A percentile compares a stretch with the other conserved stretches of the same genome.
phyloP scores from a whole-genome alignment of 441 rosid genomes.

The Pelargonium myrrhifolium region DNA sequence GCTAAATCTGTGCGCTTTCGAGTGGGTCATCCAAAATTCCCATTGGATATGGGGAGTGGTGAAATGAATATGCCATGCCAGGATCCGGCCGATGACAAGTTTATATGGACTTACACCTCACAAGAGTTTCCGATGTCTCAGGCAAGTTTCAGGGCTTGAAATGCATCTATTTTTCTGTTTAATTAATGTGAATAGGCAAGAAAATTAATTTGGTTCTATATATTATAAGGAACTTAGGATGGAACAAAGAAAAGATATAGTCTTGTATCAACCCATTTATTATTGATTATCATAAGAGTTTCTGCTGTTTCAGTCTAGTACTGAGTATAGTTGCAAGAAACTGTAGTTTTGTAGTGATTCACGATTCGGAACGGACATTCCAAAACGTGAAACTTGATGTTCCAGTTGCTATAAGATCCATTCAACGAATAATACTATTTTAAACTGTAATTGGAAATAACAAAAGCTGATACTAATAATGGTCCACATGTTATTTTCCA shows the following conservation, averaged over 20 bases:
- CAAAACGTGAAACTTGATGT: too few species aligned
- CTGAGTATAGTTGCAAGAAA: too few species aligned
- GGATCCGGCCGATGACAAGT: conserved; percentile 32
- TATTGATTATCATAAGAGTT: background rate
- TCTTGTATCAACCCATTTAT: background rate
- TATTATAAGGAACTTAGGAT: too few species aligned
- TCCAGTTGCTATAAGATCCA: too few species aligned
- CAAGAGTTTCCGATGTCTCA: conserved; percentile 79
- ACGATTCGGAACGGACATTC: too few species aligned
- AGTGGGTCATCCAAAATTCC: conserved; percentile 46
- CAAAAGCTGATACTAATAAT: too few species aligned
- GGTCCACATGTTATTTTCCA: too few species aligned
- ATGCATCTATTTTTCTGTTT: background rate
- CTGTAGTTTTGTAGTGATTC: too few species aligned
- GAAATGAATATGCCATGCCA: conserved; percentile 16
- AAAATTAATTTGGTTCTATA: too few species aligned
- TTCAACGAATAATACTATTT: too few species aligned
- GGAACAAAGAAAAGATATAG: background rate
- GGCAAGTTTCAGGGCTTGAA: conserved; percentile 31
- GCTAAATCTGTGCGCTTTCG: conserved; percentile 64
- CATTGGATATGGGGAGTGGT: conserved; percentile 14
- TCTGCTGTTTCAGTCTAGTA: too few species aligned
- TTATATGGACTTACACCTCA: conserved; percentile 78
- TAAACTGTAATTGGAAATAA: too few species aligned
- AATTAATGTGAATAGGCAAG: background rate